Evolutionary conservation across 768 basidiomycete genomes (phyloP), one percentile per base, ranked within the genome.

Genomic region (Fomitopsis pulvina): DNA sequence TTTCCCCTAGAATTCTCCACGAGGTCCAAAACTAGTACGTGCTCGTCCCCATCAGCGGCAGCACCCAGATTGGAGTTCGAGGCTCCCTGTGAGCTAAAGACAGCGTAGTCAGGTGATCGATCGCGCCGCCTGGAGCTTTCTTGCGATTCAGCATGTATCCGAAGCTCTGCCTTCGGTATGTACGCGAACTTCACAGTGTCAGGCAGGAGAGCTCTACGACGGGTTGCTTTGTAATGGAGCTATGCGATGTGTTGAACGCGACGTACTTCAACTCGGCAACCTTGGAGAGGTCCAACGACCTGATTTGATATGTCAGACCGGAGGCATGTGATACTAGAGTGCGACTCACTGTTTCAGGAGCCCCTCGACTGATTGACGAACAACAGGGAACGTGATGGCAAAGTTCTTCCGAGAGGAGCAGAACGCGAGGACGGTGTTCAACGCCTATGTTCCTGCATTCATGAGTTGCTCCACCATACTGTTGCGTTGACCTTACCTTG

Each of bases 351-450:
- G 74, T 59, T 88, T 87, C 18, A 92, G 64, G 7, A 93, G 71
- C 41, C 76, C 72, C 68, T 94, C 91, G 0, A 91, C 89, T n/a
- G 88, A 89, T 12, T 77, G 73, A 38, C 85, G 76, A 22, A 93
- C 74, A 2, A 80, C 76, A 5, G 81, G 72, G 59, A 92, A 94
- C 0, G 88, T 92, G 6, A 80, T 83, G 6, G 89, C 86, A 28
- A 94, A 65, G 54, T 87, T 80, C 55, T 88, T 87, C 53, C 88
- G 75, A 0, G 88, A 83, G 2, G 88, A 87, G 32, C 91, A 76
- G 60, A 95, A 95, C 0, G 87, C 91, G 34, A 93, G 76, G 3
- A 95, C 88, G 12, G 91, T 90, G 57, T 93, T 94, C 41, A 94
- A 69, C 9, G 91, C 88, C 88, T 94, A 45, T 8, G 18, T 24